Evolutionary conservation across 805 yeast genomes (phyloP), one percentile per base, ranked within the genome.

Genomic region (Wickerhamomyces hampshirensis): DNA sequence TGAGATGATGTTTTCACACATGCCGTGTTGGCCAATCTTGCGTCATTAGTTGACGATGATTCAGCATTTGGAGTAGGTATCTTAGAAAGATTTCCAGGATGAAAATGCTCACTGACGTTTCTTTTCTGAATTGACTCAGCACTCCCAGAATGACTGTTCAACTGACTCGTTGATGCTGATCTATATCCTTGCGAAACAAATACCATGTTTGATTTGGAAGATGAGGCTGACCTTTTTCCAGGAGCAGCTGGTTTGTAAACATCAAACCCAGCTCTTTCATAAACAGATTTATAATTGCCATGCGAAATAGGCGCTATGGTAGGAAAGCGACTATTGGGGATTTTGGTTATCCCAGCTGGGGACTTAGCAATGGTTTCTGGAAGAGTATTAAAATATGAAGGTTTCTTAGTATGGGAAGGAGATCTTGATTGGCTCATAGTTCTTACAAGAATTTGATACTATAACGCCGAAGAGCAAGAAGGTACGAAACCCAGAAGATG

Each of bases 231-330:
- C 26, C 23, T 24, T 18, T 12, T 23, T 26, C 19, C 15, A 19
- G 6, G 27, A 14, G 5, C 23, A 12, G 32, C 16, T 2, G 56
- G 59, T 30, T 54, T 67, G 40, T 65, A 66, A 9, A 73, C 74
- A 17, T 84, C 93, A 50, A 84, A 84, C 0, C 95, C 95, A 0
- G 93, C 93, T 46, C 93, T 62, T 54, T 84, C 93, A 58, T 82
- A 76, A 3, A 83, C 93, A 2, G 88, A 80, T 47, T 69, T 69
- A 48, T 78, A 80, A 19, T 77, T 62, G 11, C 27, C 29, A 5
- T 42, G 37, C 32, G 71, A 77, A 26, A 73, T 72, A 0, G 82
- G 75, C 37, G 76, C 77, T 42, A 84, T 59, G 0, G 86, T 82
- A 2, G 94, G 94, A 47, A 84, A 84, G 1, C 70, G 65, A n/a